These are phyloP conservation scores for Malassezia equina DNA, from an alignment of 1,284 basidiomycete genomes.

Conservation along the genomic window DNA sequence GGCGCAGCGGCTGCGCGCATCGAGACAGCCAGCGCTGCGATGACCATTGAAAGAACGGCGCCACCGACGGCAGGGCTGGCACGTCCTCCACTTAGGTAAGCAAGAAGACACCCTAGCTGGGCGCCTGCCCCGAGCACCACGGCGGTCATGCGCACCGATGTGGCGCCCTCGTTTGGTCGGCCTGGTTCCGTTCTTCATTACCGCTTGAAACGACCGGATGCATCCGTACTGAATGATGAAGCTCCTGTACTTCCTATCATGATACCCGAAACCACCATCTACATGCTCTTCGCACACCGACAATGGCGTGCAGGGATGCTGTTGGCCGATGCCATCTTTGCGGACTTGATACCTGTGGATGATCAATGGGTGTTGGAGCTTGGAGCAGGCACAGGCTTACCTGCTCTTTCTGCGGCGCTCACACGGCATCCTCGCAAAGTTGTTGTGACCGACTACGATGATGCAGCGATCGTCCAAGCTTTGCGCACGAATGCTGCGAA, in stretches of 20 bases:
- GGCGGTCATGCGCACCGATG: neutral
- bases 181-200: conserved; percentile 9
- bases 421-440: conserved; percentile 17
- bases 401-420: conserved; percentile 29
- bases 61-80: neutral
- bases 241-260: conserved; percentile 22
- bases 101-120: neutral
- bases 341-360: conserved; percentile 20
- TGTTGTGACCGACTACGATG: conserved; percentile 41
- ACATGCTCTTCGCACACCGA: conserved; percentile 43
- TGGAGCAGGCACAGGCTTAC: conserved; percentile 39
- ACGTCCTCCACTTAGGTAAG: neutral
- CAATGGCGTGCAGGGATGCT: conserved; percentile 47
- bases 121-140: neutral
- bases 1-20: neutral
- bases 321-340: conserved; percentile 33
- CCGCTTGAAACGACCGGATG: neutral
- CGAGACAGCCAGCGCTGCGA: neutral
- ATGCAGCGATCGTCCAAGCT: conserved; percentile 34
- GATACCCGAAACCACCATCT: conserved; percentile 39
- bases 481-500: conserved; percentile 24
- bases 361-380: conserved; percentile 30
- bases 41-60: neutral
- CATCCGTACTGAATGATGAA: neutral
- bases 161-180: conserved; percentile 16